Percentiles rank a stretch among this genome's conserved stretches.
Conservation (phyloP, 257 asterid genomes). For the Eustoma russellianum region DNA sequence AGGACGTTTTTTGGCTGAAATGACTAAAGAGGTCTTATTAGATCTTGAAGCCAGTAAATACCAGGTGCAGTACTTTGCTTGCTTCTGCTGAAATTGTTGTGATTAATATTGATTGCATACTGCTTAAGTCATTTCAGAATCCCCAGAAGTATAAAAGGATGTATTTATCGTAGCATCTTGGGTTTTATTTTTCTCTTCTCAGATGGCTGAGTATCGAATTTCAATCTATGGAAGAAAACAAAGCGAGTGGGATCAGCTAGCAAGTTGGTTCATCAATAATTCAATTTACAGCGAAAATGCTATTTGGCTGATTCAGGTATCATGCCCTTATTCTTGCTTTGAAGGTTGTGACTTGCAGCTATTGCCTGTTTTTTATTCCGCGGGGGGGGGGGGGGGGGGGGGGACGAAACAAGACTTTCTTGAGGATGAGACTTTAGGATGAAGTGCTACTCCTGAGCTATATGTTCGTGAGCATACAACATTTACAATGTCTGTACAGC, state of each 20-base stretch:
- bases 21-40: conserved; percentile 71
- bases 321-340: not conserved
- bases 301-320: conserved; percentile 93
- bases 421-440: not conserved
- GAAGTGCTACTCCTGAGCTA: not conserved
- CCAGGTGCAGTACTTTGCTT: conserved; percentile 36
- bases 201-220: conserved; percentile 91
- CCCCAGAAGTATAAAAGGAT: no score
- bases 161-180: not conserved
- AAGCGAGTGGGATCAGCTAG: conserved; percentile 95
- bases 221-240: conserved; percentile 88
- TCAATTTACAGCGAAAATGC: conserved; percentile 67
- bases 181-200: conserved; percentile 7
- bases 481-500: no score
- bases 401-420: no score
- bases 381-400: no score
- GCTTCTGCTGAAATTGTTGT: no score
- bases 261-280: conserved; percentile 88
- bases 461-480: no score
- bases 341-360: not conserved
- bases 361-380: not conserved
- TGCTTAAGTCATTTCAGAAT: no score
- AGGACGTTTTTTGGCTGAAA: conserved; percentile 91
- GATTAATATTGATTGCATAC: no score
- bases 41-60: conserved; percentile 92